These are phyloP conservation scores for Lasiosphaeria hispida DNA, from an alignment of 495 filamentous ascomycete species.

Conservation along the genomic window DNA sequence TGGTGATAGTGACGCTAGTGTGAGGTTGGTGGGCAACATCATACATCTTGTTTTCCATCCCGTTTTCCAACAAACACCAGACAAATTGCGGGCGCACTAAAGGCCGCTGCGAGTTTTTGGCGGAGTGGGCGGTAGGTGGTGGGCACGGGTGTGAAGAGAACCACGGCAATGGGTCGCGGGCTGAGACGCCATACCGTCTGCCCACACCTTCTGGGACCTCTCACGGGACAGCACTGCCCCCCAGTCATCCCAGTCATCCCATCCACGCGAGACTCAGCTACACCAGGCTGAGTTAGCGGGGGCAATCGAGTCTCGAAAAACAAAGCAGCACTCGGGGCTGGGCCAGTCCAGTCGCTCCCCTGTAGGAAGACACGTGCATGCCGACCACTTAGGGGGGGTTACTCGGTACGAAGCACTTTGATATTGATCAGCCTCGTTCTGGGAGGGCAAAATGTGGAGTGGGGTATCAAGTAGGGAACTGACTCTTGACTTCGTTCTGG, in stretches of 20 bases:
- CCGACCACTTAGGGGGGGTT: too few relatives aligned
- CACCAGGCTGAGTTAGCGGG: conserved; percentile 2
- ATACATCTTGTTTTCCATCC: background rate
- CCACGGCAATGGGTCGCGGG: conserved; percentile 4
- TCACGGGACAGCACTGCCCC: too few relatives aligned
- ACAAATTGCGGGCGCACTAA: too few relatives aligned
- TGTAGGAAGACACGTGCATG: background rate
- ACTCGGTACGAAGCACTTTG: too few relatives aligned
- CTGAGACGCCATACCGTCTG: conserved; percentile 7
- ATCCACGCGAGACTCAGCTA: too few relatives aligned
- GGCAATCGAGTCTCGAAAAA: background rate
- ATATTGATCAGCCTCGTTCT: too few relatives aligned
- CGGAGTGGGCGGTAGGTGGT: background rate
- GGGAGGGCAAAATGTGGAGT: too few relatives aligned
- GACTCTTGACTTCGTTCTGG: too few relatives aligned
- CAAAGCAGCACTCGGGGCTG: background rate
- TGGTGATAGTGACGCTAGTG: too few relatives aligned
- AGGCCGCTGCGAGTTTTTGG: background rate
- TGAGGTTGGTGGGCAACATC: background rate
- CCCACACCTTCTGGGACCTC: background rate
- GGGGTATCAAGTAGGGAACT: too few relatives aligned
- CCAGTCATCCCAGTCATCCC: too few relatives aligned
- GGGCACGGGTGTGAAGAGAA: background rate
- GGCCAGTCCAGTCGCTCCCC: too few relatives aligned
- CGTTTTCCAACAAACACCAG: background rate